A percentile compares a stretch with the other conserved stretches of the same genome.
Conservation (phyloP, 2,329 filamentous ascomycete genomes). For the Sporothrix variecibatus region DNA sequence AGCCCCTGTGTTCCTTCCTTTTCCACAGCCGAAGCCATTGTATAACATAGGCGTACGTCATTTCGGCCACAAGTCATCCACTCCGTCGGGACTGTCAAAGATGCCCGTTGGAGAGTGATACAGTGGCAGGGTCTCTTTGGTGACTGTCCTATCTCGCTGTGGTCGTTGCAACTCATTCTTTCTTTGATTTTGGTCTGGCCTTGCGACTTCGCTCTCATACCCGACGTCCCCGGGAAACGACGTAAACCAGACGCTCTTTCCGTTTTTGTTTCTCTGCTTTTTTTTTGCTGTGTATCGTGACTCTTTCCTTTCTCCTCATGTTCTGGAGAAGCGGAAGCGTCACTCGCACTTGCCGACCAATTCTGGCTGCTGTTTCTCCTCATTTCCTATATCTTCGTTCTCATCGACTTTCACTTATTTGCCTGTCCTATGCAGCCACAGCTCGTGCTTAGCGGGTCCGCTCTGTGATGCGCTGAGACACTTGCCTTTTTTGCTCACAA, state of each 20-base stretch:
- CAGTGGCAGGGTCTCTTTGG: neutral
- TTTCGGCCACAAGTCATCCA: conserved; percentile 9
- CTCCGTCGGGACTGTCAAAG: conserved; percentile 11
- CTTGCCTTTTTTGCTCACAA: neutral
- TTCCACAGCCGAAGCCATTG: neutral
- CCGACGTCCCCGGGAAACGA: neutral
- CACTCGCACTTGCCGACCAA: neutral
- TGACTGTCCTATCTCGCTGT: neutral
- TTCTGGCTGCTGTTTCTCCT: neutral
- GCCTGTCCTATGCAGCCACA: neutral
- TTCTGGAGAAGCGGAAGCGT: neutral
- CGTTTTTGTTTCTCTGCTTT: neutral
- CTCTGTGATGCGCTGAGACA: neutral
- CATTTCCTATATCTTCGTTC: neutral
- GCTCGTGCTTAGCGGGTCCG: neutral
- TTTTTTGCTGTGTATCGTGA: neutral
- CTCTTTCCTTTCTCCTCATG: conserved; percentile 5
- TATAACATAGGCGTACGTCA: conserved; percentile 11
- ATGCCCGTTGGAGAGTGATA: neutral
- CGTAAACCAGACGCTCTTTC: neutral
- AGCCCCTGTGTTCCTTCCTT: neutral
- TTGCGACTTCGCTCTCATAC: neutral
- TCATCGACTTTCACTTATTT: neutral
- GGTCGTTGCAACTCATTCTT: neutral
- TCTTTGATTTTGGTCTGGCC: neutral